These are phyloP conservation scores for Bolboschoenoplectus hybrid DNA, from an alignment of 202 grass and related monocot genomes.

Conservation along the genomic window DNA sequence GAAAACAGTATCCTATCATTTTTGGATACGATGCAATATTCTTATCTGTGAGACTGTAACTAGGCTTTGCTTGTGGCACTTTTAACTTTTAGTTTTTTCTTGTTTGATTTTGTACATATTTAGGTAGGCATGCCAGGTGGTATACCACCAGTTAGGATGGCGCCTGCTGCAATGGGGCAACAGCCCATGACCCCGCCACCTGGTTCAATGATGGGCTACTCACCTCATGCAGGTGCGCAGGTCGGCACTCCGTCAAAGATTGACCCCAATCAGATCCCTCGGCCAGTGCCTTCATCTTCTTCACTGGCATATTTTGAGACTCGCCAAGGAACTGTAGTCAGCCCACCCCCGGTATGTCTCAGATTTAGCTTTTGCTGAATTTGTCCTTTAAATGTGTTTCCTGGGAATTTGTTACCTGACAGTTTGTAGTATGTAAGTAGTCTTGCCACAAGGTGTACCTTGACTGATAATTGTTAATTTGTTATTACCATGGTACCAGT, in stretches of 20 bases:
- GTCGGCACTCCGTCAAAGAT: constrained; percentile 88
- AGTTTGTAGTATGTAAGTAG: constrained; percentile 25
- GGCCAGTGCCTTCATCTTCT: constrained; percentile 71
- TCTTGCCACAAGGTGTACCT: neutral
- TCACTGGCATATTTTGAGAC: constrained; percentile 69
- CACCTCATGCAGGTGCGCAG: constrained; percentile 78
- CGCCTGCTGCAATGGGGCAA: constrained; percentile 44
- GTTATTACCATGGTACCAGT: neutral
- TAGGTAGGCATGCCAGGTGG: constrained; percentile 52
- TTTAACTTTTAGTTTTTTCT: constrained; percentile 32
- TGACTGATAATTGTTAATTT: constrained; percentile 10
- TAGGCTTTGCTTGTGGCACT: neutral
- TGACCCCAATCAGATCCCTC: constrained; percentile 93
- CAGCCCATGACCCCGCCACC: constrained; percentile 54
- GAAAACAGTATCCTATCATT: neutral
- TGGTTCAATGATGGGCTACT: constrained; percentile 63
- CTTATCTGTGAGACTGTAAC: neutral
- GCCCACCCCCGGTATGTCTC: constrained; percentile 74
- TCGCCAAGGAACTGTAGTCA: constrained; percentile 80
- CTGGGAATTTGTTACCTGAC: constrained; percentile 24
- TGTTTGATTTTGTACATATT: constrained; percentile 20
- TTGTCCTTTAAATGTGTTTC: constrained; percentile 30
- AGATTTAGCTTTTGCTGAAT: constrained; percentile 25
- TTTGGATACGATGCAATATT: neutral
- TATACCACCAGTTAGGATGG: constrained; percentile 64